Conservation (phyloP, 2,329 filamentous ascomycete species). For the Colletotrichum cereale region DNA sequence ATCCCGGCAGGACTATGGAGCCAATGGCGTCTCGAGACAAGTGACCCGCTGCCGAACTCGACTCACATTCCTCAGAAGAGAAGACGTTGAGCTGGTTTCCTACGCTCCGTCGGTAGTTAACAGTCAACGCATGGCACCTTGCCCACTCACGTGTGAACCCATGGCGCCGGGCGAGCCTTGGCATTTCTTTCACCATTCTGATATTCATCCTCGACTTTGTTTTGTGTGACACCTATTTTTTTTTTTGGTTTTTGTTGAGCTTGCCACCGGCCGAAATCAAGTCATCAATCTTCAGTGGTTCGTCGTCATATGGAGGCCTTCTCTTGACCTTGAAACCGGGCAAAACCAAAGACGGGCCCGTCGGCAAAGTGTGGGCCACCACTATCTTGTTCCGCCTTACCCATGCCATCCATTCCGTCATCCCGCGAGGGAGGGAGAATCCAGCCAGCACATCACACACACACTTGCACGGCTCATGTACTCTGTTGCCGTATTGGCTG, state of each 20-base stretch:
- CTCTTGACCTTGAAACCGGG: constrained; percentile 19
- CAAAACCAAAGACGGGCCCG: not conserved
- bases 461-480: constrained; percentile 11
- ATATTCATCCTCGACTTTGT: not conserved
- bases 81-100: not conserved
- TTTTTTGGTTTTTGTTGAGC: not conserved
- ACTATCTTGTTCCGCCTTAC: constrained; percentile 3
- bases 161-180: not conserved
- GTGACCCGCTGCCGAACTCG: not conserved
- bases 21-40: not conserved
- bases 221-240: not conserved
- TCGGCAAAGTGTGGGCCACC: constrained; percentile 1
- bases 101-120: not conserved
- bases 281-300: constrained; percentile 9
- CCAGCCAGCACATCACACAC: constrained; percentile 15
- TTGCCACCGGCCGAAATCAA: not conserved
- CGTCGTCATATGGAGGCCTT: constrained; percentile 6
- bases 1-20: not conserved
- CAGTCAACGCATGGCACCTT: not conserved
- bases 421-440: constrained; percentile 12
- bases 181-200: not conserved
- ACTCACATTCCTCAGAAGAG: not conserved
- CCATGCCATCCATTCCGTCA: constrained; percentile 33
- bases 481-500: not conserved
- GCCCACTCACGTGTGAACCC: not conserved